Conservation (phyloP, 805 yeast species). For the Dipodascus albidus region DNA sequence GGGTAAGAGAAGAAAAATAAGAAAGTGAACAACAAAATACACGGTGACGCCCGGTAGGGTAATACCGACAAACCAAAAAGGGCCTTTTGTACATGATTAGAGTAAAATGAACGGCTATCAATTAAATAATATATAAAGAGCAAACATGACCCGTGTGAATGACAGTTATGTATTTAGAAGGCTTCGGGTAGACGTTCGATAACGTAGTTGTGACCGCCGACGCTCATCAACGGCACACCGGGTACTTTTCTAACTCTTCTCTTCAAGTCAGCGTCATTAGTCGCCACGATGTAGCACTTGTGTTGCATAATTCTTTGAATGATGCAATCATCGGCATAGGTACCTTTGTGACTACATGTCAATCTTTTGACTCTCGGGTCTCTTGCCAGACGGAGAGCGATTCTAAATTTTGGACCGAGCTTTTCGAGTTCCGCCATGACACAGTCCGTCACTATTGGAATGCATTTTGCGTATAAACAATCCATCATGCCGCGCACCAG, state of each 20-base stretch:
- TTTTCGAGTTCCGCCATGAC: conserved; percentile 97
- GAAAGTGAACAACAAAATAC: not conserved
- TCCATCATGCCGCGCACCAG: conserved; percentile 97
- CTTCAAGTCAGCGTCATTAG: conserved; percentile 94
- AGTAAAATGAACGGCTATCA: too few species aligned
- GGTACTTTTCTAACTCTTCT: conserved; percentile 92
- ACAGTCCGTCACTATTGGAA: conserved; percentile 93
- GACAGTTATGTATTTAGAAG: too few species aligned
- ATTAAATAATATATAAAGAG: too few species aligned
- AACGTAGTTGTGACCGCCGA: conserved; percentile 85
- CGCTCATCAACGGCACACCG: conserved; percentile 95
- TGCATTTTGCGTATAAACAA: conserved; percentile 84
- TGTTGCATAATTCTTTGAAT: conserved; percentile 91
- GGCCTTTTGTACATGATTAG: too few species aligned
- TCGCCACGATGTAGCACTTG: conserved; percentile 94
- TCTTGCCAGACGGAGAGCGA: conserved; percentile 83
- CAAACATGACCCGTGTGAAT: too few species aligned
- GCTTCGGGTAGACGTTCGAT: conserved; percentile 94
- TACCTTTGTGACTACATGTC: conserved; percentile 87
- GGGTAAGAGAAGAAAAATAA: not conserved
- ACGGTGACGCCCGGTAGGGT: not conserved
- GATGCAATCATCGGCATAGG: conserved; percentile 96
- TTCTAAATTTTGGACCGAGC: conserved; percentile 87
- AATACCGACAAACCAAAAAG: too few species aligned
- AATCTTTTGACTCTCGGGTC: conserved; percentile 86